Percentiles rank a stretch among this genome's conserved stretches.
These are phyloP conservation scores for Mycena sp. DNA, from an alignment of 1,284 basidiomycete genomes.

Conservation along the genomic window DNA sequence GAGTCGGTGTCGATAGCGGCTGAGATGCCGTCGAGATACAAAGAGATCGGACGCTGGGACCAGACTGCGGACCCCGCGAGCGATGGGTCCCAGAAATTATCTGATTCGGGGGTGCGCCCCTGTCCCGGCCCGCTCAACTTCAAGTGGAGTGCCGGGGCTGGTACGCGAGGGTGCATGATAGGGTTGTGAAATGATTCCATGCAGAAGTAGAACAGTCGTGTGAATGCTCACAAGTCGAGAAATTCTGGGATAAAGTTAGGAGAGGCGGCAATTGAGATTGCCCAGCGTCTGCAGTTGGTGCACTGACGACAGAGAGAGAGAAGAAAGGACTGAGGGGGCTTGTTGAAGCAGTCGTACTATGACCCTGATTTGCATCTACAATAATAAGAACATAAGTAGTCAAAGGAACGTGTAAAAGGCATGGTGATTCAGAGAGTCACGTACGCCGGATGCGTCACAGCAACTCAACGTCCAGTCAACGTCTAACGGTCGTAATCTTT, in stretches of 20 bases:
- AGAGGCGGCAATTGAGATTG: slow-evolving; percentile 3
- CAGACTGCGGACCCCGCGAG: slow-evolving; percentile 69
- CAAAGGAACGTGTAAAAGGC: slow-evolving; percentile 29
- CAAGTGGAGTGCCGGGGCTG: slow-evolving; percentile 44
- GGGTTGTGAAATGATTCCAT: slow-evolving; percentile 65
- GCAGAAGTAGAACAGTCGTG: slow-evolving; percentile 70
- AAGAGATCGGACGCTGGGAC: slow-evolving; percentile 71
- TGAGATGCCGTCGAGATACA: slow-evolving; percentile 57
- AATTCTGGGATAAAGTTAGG: slow-evolving; percentile 56
- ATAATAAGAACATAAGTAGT: slow-evolving; percentile 29
- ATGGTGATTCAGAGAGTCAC: slow-evolving; percentile 7
- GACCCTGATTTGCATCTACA: slow-evolving; percentile 37
- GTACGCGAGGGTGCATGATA: slow-evolving; percentile 47
- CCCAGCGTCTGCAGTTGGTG: slow-evolving; percentile 41
- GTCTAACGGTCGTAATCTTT: too few species aligned
- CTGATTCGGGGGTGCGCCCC: slow-evolving; percentile 19
- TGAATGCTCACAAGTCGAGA: slow-evolving; percentile 82
- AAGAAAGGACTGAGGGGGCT: slow-evolving; percentile 43
- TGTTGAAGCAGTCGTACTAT: slow-evolving; percentile 33
- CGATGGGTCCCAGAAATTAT: slow-evolving; percentile 19
- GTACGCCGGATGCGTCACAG: too few species aligned
- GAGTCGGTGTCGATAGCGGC: slow-evolving; percentile 34
- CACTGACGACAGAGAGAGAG: slow-evolving; percentile 38
- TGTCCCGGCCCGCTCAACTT: slow-evolving; percentile 36
- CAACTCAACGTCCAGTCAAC: too few species aligned